Percentiles rank a stretch among this genome's conserved stretches.
Conservation (phyloP, 1,284 basidiomycete genomes). For the Exobasidium rhododendri region DNA sequence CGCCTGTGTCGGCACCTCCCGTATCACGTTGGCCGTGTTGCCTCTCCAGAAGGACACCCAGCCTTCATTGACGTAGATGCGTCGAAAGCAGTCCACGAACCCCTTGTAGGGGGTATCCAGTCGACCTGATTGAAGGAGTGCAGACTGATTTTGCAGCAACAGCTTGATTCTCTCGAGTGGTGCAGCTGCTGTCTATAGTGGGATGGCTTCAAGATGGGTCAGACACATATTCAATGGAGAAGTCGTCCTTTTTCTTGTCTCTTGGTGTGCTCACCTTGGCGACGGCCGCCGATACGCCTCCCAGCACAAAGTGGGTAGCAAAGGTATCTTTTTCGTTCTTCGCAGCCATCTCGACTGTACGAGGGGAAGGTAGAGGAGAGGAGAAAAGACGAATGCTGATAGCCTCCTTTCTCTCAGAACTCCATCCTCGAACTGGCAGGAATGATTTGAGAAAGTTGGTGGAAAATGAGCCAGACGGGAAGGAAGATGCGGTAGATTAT, state of each 20-base stretch:
- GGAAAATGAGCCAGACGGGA: too few species aligned
- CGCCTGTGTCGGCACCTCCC: conserved; percentile 95
- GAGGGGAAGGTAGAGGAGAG: too few species aligned
- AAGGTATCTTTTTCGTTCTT: too few species aligned
- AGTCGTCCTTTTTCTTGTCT: too few species aligned
- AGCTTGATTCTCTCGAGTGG: conserved; percentile 93
- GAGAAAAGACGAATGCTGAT: too few species aligned
- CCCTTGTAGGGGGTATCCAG: conserved; percentile 72
- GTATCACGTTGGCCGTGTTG: conserved; percentile 96
- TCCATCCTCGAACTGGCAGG: too few species aligned
- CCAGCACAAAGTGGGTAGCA: conserved; percentile 31
- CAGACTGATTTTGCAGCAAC: conserved; percentile 17
- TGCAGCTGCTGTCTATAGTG: conserved; percentile 69
- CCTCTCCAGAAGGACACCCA: conserved; percentile 86
- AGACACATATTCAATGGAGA: too few species aligned
- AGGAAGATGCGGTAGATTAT: too few species aligned
- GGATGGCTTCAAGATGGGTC: not conserved
- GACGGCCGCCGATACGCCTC: conserved; percentile 63
- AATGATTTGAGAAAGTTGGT: too few species aligned
- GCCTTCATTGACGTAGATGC: conserved; percentile 88
- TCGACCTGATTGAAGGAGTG: conserved; percentile 55
- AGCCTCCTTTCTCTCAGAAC: too few species aligned
- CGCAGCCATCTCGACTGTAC: too few species aligned
- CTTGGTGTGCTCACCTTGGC: conserved; percentile 63
- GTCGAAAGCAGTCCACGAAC: conserved; percentile 77